Percentiles rank a stretch among this genome's conserved stretches.
These are phyloP conservation scores for Discostella stelligera DNA, from an alignment of 352 stramenopile species.

Conservation along the genomic window DNA sequence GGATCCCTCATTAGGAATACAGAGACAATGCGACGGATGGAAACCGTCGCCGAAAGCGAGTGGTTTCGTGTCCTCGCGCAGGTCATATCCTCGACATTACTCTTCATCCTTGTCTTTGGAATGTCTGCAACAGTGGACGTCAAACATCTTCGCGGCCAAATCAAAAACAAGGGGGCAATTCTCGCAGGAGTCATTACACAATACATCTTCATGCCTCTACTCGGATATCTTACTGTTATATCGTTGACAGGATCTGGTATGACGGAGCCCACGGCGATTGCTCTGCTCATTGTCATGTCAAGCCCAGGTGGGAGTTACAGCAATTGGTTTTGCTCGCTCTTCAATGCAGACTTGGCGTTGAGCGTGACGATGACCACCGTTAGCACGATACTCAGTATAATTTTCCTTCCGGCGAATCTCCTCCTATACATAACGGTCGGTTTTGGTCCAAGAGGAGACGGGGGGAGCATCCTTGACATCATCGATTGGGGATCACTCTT, in stretches of 20 bases:
- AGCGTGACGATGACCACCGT: constrained; percentile 76
- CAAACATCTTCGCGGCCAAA: constrained; percentile 46
- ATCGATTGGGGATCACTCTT: constrained; percentile 65
- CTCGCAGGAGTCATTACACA: constrained; percentile 64
- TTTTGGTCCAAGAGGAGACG: constrained; percentile 33
- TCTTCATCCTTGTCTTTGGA: constrained; percentile 76
- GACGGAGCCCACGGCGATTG: constrained; percentile 54
- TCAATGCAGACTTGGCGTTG: constrained; percentile 69
- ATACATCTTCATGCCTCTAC: constrained; percentile 75
- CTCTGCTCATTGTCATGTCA: constrained; percentile 65
- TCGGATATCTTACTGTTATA: constrained; percentile 71
- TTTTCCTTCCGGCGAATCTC: constrained; percentile 72
- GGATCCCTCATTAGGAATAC: background rate
- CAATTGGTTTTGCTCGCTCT: constrained; percentile 72
- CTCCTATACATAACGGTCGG: constrained; percentile 67
- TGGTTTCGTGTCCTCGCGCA: constrained; percentile 44
- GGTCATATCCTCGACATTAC: constrained; percentile 37
- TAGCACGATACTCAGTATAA: constrained; percentile 61
- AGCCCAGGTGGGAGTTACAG: constrained; percentile 66
- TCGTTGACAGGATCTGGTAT: constrained; percentile 48
- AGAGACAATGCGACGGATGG: background rate
- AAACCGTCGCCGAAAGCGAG: constrained; percentile 10
- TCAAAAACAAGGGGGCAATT: constrained; percentile 70
- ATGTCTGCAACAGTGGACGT: constrained; percentile 76
- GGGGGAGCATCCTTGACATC: constrained; percentile 45